Base-by-base conservation (phyloP, 257 asterid genomes). In the Capsicum pubescens region DNA sequence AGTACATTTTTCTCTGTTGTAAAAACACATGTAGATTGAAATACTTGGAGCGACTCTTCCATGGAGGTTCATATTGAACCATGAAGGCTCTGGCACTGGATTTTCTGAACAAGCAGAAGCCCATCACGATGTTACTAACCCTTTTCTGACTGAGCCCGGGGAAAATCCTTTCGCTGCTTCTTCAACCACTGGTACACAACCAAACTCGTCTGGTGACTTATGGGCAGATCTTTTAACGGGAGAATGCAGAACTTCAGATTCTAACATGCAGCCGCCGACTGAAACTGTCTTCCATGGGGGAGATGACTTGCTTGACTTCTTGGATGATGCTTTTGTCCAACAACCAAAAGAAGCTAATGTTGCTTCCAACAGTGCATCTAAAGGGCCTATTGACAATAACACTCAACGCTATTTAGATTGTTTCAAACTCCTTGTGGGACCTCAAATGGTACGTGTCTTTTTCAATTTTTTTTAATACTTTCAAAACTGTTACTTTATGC, bases 1-100 rank as follows among this genome's bases (percentile, higher is more conserved):
- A 74, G 59, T 50, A 74, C 39, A n/a, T 71, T 74, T 50, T 19
- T 48, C 39, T 32, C 48, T 76, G 63, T 76, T 76, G 80, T 74
- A 46, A 48, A 50, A 74, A 26, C 77, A 52, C 12, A 76, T 90
- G 90, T 91, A 96, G 99, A 91, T 96, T 83, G 99, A 96, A 93
- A 89, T 96, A 84, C 97, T 92, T 86, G 98, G 99, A 84, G 95
- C 91, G 84, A 86, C 95, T 86, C 95, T 96, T 89, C 98, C 99
- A 52, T 96, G 99, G 99, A 94, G 94, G 87, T 90, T 91, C 84
- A 87, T 94, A 84, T 86, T 92, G 84, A 89, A 91, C 85, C 86
- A 87, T 79, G 93, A 93, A 87, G 95, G 90, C 85, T 87, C 85
- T 78, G 90, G 90, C 84, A 84, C 88, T 82, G 89, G 88, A 84